These are phyloP conservation scores for Mycena maculata DNA, from an alignment of 768 basidiomycete genomes.

Conservation along the genomic window DNA sequence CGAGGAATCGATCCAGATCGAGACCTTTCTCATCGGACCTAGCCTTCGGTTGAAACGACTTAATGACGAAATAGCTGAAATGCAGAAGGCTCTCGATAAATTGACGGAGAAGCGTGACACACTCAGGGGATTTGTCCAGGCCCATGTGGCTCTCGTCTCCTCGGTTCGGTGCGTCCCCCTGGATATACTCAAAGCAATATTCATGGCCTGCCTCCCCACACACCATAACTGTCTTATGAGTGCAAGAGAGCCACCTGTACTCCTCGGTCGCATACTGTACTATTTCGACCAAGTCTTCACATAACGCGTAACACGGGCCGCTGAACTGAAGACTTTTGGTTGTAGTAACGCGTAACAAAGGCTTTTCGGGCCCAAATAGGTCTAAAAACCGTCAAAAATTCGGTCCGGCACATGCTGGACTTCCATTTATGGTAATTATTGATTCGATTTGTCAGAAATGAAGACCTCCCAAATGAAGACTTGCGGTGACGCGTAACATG, in stretches of 20 bases:
- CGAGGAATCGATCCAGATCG: not conserved
- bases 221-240: conserved; percentile 17
- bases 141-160: conserved; percentile 10
- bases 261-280: conserved; percentile 13
- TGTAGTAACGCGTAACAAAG: too few relatives aligned
- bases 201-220: conserved; percentile 16
- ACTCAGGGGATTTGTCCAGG: not conserved
- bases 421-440: too few relatives aligned
- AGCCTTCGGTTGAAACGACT: not conserved
- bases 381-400: too few relatives aligned
- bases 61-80: not conserved
- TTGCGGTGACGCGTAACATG: too few relatives aligned
- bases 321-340: too few relatives aligned
- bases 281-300: too few relatives aligned
- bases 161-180: not conserved
- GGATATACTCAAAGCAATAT: conserved; percentile 18
- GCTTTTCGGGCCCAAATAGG: too few relatives aligned
- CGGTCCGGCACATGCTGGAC: too few relatives aligned
- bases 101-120: not conserved
- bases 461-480: too few relatives aligned
- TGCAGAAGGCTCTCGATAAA: not conserved
- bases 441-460: too few relatives aligned
- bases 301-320: too few relatives aligned
- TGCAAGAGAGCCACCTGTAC: conserved; percentile 6
- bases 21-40: not conserved